Evolutionary conservation across 352 stramenopile genomes (phyloP).

Genomic region (Pythium folliculosum): DNA sequence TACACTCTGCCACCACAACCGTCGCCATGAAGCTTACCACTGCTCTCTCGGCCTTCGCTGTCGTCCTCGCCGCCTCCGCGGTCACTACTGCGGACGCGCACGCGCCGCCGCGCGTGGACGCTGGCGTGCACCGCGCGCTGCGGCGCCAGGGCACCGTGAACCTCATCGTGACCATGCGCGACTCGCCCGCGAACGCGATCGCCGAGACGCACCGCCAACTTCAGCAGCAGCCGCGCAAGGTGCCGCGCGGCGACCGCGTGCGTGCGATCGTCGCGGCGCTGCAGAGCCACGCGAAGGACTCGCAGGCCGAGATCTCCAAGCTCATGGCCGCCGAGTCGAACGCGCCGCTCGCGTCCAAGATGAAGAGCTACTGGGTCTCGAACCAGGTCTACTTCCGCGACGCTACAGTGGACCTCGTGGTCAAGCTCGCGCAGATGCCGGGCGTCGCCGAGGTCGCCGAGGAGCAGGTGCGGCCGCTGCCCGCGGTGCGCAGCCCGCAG

Average conservation of each 20-base stretch:
- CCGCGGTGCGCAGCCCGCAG: neutral
- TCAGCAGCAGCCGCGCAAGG: neutral
- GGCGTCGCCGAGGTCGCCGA: conserved; percentile 12
- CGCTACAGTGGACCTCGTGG: conserved; percentile 26
- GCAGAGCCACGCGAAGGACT: conserved; percentile 17
- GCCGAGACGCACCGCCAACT: neutral
- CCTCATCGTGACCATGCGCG: conserved; percentile 30
- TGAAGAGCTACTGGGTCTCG: conserved; percentile 38
- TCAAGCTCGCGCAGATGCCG: conserved; percentile 16
- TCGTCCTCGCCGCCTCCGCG: neutral
- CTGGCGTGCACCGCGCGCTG: conserved; percentile 13
- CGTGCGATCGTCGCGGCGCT: conserved; percentile 16
- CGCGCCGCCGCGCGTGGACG: neutral
- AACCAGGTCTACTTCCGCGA: conserved; percentile 40
- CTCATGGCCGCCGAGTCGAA: conserved; percentile 6
- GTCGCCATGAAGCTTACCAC: neutral
- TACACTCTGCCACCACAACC: neutral
- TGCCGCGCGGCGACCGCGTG: conserved; percentile 16
- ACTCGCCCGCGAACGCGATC: conserved; percentile 7
- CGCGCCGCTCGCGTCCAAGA: neutral
- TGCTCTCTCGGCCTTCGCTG: neutral
- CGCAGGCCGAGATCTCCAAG: conserved; percentile 15
- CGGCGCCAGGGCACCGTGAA: conserved; percentile 18
- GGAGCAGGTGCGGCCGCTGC: conserved; percentile 11
- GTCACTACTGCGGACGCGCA: neutral